A percentile compares a stretch with the other conserved stretches of the same genome.
These are phyloP conservation scores for Tuber calosporum DNA, from an alignment of 495 filamentous ascomycete species.

Conservation along the genomic window DNA sequence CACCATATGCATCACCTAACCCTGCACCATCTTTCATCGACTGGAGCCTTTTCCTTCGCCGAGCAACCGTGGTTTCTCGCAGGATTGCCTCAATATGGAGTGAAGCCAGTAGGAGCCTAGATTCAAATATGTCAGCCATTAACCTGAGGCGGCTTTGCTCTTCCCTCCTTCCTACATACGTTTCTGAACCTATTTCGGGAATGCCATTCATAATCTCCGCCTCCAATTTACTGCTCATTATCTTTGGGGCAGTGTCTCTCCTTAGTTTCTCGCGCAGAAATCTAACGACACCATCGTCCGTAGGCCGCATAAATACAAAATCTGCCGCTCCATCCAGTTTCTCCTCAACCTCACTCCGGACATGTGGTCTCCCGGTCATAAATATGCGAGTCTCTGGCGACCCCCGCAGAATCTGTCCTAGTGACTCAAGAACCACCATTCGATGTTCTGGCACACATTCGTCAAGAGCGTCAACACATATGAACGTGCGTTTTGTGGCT, in stretches of 20 bases:
- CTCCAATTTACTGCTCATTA: background rate
- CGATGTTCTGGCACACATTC: background rate
- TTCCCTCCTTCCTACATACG: background rate
- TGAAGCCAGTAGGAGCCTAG: too few relatives aligned
- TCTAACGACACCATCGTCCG: background rate
- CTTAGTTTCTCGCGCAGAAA: background rate
- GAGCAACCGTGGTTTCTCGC: background rate
- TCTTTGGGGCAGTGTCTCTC: background rate
- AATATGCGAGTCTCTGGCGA: background rate
- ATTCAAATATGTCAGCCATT: background rate
- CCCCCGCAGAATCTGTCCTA: background rate
- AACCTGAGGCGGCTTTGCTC: background rate
- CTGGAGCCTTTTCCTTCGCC: background rate
- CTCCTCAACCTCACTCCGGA: background rate
- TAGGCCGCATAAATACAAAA: background rate
- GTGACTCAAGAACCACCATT: background rate
- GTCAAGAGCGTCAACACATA: background rate
- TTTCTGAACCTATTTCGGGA: background rate
- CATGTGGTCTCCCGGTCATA: background rate
- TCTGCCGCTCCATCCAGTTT: background rate
- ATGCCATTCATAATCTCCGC: background rate
- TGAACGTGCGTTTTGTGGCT: background rate
- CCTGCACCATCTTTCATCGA: background rate
- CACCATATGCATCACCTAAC: background rate
- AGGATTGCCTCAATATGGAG: too few relatives aligned